These are phyloP conservation scores for Akanthomyces muscarius DNA, from an alignment of 2,329 filamentous ascomycete genomes.

Conservation along the genomic window DNA sequence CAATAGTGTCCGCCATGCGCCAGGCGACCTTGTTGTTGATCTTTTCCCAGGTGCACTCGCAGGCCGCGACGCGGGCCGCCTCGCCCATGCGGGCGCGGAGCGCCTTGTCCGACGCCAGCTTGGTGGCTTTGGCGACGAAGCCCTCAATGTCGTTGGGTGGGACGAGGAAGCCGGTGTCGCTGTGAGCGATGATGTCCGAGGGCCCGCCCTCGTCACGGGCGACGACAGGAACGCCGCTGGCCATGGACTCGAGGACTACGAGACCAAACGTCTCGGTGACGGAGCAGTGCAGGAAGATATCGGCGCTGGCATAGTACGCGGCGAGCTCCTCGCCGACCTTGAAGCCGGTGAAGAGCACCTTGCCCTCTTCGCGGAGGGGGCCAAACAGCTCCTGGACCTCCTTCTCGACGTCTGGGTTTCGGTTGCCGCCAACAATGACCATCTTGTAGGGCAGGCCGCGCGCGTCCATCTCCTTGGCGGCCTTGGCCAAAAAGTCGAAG, in stretches of 20 bases:
- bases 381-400: slow-evolving; percentile 59
- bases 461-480: slow-evolving; percentile 49
- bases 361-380: slow-evolving; percentile 42
- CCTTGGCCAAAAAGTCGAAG: slow-evolving; percentile 62
- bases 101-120: slow-evolving; percentile 43
- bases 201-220: slow-evolving; percentile 67
- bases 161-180: slow-evolving; percentile 57
- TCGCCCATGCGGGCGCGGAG: slow-evolving; percentile 44
- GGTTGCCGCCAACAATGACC: slow-evolving; percentile 64
- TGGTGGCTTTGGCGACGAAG: slow-evolving; percentile 52
- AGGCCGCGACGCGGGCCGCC: slow-evolving; percentile 52
- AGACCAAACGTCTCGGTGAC: slow-evolving; percentile 69
- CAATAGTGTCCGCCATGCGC: slow-evolving; percentile 54
- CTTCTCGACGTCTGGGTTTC: slow-evolving; percentile 57
- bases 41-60: slow-evolving; percentile 65
- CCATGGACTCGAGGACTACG: slow-evolving; percentile 68
- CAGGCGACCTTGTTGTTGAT: slow-evolving; percentile 67
- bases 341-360: slow-evolving; percentile 65
- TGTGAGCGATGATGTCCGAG: slow-evolving; percentile 61
- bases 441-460: slow-evolving; percentile 58
- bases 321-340: slow-evolving; percentile 57
- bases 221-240: slow-evolving; percentile 64
- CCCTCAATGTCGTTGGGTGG: slow-evolving; percentile 54
- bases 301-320: slow-evolving; percentile 62
- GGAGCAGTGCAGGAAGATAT: slow-evolving; percentile 68